Conservation (phyloP, 1,284 basidiomycete genomes). For the Agaricales sp. region DNA sequence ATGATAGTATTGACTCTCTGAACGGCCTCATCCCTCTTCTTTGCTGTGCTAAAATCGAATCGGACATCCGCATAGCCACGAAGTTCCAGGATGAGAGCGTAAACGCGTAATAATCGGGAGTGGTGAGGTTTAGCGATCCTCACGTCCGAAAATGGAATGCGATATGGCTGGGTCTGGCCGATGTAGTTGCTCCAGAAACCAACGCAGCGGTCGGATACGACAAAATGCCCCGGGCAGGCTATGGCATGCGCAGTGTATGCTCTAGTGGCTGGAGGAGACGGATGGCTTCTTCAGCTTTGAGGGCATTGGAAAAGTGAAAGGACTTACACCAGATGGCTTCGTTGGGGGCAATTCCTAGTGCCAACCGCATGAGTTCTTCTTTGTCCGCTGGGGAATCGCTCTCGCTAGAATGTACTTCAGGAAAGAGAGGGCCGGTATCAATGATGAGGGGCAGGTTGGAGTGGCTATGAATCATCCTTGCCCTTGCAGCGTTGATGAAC, state of each 20-base stretch:
- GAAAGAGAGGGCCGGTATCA: slow-evolving; percentile 33
- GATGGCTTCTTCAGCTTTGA: too few relatives aligned
- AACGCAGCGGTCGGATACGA: slow-evolving; percentile 29
- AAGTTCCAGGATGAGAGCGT: slow-evolving; percentile 38
- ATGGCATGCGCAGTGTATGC: slow-evolving; percentile 27
- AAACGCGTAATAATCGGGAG: slow-evolving; percentile 24
- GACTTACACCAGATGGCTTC: slow-evolving; percentile 35
- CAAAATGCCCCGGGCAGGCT: slow-evolving; percentile 31
- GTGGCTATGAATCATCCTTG: slow-evolving; percentile 7
- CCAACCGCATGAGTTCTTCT: slow-evolving; percentile 22
- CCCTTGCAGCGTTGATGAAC: slow-evolving; percentile 21
- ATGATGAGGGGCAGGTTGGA: slow-evolving; percentile 15
- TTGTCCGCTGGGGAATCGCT: slow-evolving; percentile 13
- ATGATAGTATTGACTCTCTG: slow-evolving; percentile 20
- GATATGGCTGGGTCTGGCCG: slow-evolving; percentile 35
- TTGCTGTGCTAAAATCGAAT: slow-evolving; percentile 38
- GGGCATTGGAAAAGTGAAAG: not conserved
- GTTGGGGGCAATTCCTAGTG: slow-evolving; percentile 24
- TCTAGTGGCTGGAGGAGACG: slow-evolving; percentile 21
- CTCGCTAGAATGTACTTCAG: slow-evolving; percentile 15
- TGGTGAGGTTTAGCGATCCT: slow-evolving; percentile 27
- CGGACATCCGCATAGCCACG: slow-evolving; percentile 37
- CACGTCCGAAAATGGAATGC: slow-evolving; percentile 35
- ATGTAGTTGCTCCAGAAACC: slow-evolving; percentile 42
- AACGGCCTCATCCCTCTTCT: slow-evolving; percentile 36